phyloP scores from a whole-genome alignment of 1,284 basidiomycete genomes.

The Apiotrichum veenhuisii region DNA sequence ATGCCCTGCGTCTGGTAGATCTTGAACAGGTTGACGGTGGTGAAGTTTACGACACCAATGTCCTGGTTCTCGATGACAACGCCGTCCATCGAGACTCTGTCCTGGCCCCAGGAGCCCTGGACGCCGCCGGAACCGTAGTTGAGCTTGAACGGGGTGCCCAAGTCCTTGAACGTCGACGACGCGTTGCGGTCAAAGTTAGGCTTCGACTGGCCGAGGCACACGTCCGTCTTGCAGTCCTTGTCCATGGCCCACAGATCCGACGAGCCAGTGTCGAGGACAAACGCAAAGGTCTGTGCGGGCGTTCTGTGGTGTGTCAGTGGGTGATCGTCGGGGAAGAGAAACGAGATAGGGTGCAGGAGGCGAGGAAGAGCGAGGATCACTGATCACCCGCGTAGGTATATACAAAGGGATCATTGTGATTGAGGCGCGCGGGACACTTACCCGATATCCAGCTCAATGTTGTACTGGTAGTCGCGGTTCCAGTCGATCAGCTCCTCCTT shows the following conservation, averaged over 20 bases:
- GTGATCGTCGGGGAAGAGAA: not conserved
- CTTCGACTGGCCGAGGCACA: not conserved
- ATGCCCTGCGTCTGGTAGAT: constrained; percentile 2
- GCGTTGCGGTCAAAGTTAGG: not conserved
- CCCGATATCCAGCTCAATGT: not conserved
- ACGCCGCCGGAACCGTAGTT: not conserved
- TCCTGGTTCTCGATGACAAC: not conserved
- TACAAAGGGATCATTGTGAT: too few relatives aligned
- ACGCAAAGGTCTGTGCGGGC: not conserved
- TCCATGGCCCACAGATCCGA: not conserved
- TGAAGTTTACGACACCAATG: not conserved
- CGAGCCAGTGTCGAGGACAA: constrained; percentile 4
- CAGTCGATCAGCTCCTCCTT: not conserved
- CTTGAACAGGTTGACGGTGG: not conserved
- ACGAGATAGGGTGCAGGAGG: too few relatives aligned
- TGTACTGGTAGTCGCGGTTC: not conserved
- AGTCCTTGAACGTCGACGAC: not conserved
- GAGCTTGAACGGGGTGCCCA: not conserved
- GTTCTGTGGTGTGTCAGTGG: not conserved
- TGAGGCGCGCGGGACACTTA: not conserved
- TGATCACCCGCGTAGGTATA: too few relatives aligned
- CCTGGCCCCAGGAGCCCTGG: not conserved
- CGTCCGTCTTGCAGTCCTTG: not conserved
- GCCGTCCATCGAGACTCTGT: not conserved
- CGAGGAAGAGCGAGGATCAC: too few relatives aligned